phyloP scores from a whole-genome alignment of 805 yeast species.

The Hemisphaericaspora nanyangensis region DNA sequence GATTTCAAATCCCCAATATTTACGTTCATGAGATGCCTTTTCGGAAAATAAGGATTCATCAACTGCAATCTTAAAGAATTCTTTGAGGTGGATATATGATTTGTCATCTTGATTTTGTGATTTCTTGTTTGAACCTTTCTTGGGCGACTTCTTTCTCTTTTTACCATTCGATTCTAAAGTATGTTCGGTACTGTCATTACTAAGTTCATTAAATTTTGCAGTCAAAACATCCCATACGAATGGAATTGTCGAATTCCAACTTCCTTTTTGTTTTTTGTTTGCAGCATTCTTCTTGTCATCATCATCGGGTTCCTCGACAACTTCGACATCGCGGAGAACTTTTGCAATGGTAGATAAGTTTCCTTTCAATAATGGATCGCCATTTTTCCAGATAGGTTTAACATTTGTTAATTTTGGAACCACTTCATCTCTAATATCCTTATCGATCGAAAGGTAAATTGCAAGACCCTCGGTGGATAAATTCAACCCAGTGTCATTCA shows the following conservation, averaged over 20 bases:
- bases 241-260: slow-evolving; percentile 73
- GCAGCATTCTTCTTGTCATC: slow-evolving; percentile 16
- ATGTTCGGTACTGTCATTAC: slow-evolving; percentile 18
- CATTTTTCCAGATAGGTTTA: slow-evolving; percentile 57
- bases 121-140: slow-evolving; percentile 17
- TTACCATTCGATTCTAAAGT: slow-evolving; percentile 27
- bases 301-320: slow-evolving; percentile 35
- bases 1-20: slow-evolving; percentile 80
- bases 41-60: slow-evolving; percentile 79
- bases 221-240: slow-evolving; percentile 70
- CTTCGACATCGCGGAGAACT: slow-evolving; percentile 57
- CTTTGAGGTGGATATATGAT: slow-evolving; percentile 37
- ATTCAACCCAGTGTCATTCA: slow-evolving; percentile 53
- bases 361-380: slow-evolving; percentile 70
- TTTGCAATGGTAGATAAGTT: slow-evolving; percentile 60
- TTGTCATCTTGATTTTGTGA: slow-evolving; percentile 8
- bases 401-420: slow-evolving; percentile 10
- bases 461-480: slow-evolving; percentile 80
- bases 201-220: slow-evolving; percentile 30
- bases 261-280: slow-evolving; percentile 50
- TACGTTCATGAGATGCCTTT: slow-evolving; percentile 79
- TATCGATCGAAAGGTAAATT: slow-evolving; percentile 54
- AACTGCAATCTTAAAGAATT: slow-evolving; percentile 76
- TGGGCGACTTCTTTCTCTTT: slow-evolving; percentile 28
- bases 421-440: slow-evolving; percentile 13